Base-by-base conservation (phyloP, 768 basidiomycete genomes). In the Lanmaoa rubissima region DNA sequence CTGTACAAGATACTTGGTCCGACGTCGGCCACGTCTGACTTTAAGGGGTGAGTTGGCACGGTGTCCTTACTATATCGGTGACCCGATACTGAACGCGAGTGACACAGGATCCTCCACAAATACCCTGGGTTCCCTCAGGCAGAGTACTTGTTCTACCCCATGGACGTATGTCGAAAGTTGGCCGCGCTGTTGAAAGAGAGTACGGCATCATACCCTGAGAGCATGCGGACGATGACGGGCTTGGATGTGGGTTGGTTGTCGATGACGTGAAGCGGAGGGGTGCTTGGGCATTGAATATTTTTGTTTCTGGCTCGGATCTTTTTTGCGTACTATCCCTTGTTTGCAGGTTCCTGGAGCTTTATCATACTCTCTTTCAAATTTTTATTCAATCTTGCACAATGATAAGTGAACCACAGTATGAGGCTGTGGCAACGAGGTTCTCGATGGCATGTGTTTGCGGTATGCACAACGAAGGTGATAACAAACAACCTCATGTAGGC, bases 101-200 rank as follows among this genome's bases (percentile, higher is more conserved):
- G 39, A 2, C 13, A 19, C 53, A 88, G 84, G 48, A 75, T 86
- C 32, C 63, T 90, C 55, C 76, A 85, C 65, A 85, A 79, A 61
- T 89, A 91, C 69, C 90, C 90, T 35, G 85, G 87, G 19, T 92
- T 93, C 68, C 86, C 88, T 10, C 91, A 94, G 68, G 88, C 91
- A n/a, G 94, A 98, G 70, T 84, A 87, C 58, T 75, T 97, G 10
- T 84, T 82, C 35, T 97, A 98, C 66, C 91, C 95, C 0, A 81
- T 86, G 74, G 77, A 84, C 24, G 80, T 92, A 14, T 93, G 94
- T 69, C 81, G 81, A 11, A 82, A 86, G 45, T 70, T 98, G 19
- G 84, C 86, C 0, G 80, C 74, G 8, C 64, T 89, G 55, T 76
- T 98, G 64, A 82, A 78, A 68, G 89, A 93, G 69, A 94, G 92